Conservation (phyloP, 208 protist genomes). For the Endotrypanum monterogeii region DNA sequence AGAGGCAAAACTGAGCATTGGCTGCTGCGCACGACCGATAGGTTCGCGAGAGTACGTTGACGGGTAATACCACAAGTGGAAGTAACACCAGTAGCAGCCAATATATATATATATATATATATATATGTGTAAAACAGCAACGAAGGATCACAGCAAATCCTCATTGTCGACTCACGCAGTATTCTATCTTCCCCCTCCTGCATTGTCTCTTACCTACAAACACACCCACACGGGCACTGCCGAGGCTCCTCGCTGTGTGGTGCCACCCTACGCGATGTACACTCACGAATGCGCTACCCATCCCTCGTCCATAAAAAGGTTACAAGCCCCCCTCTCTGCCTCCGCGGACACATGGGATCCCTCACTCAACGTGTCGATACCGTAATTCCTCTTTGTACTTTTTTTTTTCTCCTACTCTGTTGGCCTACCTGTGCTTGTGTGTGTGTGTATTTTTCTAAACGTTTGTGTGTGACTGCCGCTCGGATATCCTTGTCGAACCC, state of each 20-base stretch:
- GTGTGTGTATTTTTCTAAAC: not conserved
- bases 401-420: too few species aligned
- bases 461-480: not conserved
- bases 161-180: not conserved
- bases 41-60: not conserved
- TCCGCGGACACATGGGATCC: not conserved
- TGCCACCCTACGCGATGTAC: not conserved
- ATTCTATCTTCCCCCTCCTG: not conserved
- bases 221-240: not conserved
- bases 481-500: not conserved
- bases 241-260: not conserved
- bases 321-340: not conserved
- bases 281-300: not conserved
- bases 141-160: too few species aligned
- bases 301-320: not conserved
- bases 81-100: not conserved
- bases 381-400: too few species aligned
- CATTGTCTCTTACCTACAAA: not conserved
- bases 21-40: not conserved
- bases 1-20: not conserved
- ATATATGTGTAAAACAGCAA: too few species aligned
- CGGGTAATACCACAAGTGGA: too few species aligned
- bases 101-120: too few species aligned
- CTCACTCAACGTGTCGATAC: too few species aligned
- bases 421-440: not conserved